Conservation (phyloP, 192 early-diverging fungal species). For the Thamnidium elegans region DNA sequence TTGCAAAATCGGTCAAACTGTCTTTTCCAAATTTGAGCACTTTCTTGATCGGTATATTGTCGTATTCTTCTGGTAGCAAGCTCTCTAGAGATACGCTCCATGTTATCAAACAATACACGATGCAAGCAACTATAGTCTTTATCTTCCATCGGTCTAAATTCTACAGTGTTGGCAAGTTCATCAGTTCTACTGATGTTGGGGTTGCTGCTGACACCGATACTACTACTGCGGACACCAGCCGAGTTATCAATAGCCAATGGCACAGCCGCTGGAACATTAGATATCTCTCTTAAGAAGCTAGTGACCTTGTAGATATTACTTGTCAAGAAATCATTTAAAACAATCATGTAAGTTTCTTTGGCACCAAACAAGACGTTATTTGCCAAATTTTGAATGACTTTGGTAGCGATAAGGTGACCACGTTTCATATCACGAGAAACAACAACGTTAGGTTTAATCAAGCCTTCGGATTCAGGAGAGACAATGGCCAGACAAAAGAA, state of each 20-base stretch:
- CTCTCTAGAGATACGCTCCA: constrained; percentile 69
- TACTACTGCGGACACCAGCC: no score
- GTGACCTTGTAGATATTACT: constrained; percentile 80
- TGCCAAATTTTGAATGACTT: constrained; percentile 94
- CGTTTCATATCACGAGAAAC: constrained; percentile 73
- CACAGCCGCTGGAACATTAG: constrained; percentile 35
- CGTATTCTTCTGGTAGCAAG: constrained; percentile 55
- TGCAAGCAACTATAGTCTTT: constrained; percentile 44
- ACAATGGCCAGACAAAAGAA: constrained; percentile 96
- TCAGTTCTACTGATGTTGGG: not conserved
- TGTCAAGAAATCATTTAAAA: constrained; percentile 85
- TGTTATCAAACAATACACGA: constrained; percentile 63
- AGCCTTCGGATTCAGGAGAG: constrained; percentile 79
- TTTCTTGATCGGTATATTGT: constrained; percentile 31
- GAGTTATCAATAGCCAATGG: not conserved
- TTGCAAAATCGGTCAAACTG: constrained; percentile 79
- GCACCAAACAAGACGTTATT: constrained; percentile 93
- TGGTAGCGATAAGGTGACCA: constrained; percentile 86
- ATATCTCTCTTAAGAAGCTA: constrained; percentile 77
- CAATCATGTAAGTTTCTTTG: constrained; percentile 94
- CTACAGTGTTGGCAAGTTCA: not conserved
- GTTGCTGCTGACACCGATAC: no score
- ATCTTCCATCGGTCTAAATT: constrained; percentile 32
- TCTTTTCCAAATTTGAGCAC: constrained; percentile 55
- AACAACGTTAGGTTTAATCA: constrained; percentile 58